Conservation (phyloP, 345 rosid species). For the Turritis glabra region DNA sequence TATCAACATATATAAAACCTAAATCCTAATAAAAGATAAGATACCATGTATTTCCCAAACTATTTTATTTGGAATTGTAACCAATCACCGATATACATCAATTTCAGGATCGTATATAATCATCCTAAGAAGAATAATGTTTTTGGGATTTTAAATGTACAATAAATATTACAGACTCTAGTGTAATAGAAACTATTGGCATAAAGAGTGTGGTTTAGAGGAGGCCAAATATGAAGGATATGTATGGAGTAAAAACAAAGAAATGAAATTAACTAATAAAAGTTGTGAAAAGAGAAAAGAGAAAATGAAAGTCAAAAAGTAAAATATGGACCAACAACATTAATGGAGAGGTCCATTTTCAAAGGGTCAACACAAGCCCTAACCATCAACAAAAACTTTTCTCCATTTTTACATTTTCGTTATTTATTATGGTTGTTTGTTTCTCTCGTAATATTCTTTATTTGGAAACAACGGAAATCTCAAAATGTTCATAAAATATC, state of each 20-base stretch:
- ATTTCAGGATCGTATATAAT: not conserved
- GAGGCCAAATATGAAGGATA: not conserved
- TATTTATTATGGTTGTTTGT: not conserved
- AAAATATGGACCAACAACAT: conserved; percentile 28
- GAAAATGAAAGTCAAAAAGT: conserved; percentile 4
- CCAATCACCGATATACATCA: not conserved
- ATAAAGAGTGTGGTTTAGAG: not conserved
- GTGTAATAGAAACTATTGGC: not conserved
- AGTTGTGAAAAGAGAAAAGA: not conserved
- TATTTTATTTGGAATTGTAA: not conserved
- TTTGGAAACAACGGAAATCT: not conserved
- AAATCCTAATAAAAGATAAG: not conserved
- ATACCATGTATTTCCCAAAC: not conserved
- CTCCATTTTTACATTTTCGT: not conserved
- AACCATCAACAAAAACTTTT: not conserved
- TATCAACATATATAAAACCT: conserved; percentile 7
- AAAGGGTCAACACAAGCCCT: conserved; percentile 29
- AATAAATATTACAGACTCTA: not conserved
- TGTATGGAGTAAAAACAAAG: not conserved
- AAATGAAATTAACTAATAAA: not conserved
- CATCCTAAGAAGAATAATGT: not conserved
- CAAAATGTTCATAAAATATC: conserved; percentile 7
- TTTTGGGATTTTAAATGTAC: not conserved
- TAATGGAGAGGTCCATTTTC: conserved; percentile 11
- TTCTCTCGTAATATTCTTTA: not conserved